Base-by-base conservation (phyloP, 73 alveolate species). In the Urostyla sp. region DNA sequence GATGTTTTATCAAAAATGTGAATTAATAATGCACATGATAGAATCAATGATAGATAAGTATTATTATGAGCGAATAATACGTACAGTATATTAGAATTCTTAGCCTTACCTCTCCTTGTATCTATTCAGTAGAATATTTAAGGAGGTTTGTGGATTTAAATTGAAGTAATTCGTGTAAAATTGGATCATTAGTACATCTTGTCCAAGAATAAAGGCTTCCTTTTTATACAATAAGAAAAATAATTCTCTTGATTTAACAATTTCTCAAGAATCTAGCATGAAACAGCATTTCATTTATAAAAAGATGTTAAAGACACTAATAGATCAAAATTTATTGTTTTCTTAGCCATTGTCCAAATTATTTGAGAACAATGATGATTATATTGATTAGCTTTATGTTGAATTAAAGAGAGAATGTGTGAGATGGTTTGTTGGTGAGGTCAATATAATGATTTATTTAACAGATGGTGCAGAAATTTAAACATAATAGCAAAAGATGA, bases 401-500 rank as follows among this genome's bases (percentile, higher is more conserved):
- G 83, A 80, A 21, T 48, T 67, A 43, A 69, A 67, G 45, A 16
- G 76, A 48, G 84, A 61, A 23, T 49, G 73, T 4, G 58, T 74
- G 74, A 58, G 87, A 5, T 83, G 63, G 67, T 83, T 72, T 45
- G 46, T 53, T 6, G 92, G 92, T 1, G 80, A 63, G 32, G 59
- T 83, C 27, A 83, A 46, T 57, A 49, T 83, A 4, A 77, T 76
- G 79, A 61, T 85, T 15, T 88, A 83, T 52, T 77, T 81, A 38
- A 88, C 95, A 6, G 95, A 88, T 55, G 95, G 95, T 15, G 74
- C 78, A 8, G 91, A 85, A 30, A 88, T 82, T 27, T 40, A 74
- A 23, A 60, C 87, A 20, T 59, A 73, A 57, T 44, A 72, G 54
- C 73, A 67, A 20, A 67, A 73, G 24, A 67, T 83, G 77, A 53